A percentile compares a stretch with the other conserved stretches of the same genome.
These are phyloP conservation scores for Thelonectria blattea DNA, from an alignment of 2,329 filamentous ascomycete species.

Conservation along the genomic window DNA sequence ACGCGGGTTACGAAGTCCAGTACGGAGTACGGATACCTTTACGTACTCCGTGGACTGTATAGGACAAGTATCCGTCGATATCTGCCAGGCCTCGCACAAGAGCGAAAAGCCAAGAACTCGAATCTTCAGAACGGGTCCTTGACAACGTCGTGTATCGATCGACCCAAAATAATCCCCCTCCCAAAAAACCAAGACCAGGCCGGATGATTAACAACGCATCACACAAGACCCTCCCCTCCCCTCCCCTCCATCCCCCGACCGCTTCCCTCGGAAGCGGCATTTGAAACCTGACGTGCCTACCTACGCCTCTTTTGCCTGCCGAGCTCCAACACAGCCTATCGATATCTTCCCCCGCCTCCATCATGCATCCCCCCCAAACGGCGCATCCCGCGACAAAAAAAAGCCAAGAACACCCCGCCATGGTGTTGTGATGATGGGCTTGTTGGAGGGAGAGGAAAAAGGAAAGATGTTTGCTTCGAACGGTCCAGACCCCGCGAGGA, in stretches of 20 bases:
- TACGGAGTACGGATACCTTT: too few species aligned
- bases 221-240: neutral
- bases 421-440: slow-evolving; percentile 19
- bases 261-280: slow-evolving; percentile 18
- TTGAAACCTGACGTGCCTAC: slow-evolving; percentile 14
- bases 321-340: neutral
- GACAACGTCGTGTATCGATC: neutral
- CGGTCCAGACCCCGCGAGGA: slow-evolving; percentile 9
- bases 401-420: slow-evolving; percentile 1
- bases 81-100: neutral
- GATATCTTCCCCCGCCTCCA: neutral
- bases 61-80: too few species aligned
- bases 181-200: slow-evolving; percentile 4
- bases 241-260: slow-evolving; percentile 2
- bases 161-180: neutral
- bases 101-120: neutral
- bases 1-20: neutral
- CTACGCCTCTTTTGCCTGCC: slow-evolving; percentile 4
- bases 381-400: slow-evolving; percentile 32
- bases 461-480: neutral
- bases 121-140: neutral
- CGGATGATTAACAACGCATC: slow-evolving; percentile 21
- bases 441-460: neutral
- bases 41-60: too few species aligned
- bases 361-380: slow-evolving; percentile 27